A percentile compares a stretch with the other conserved stretches of the same genome.
Evolutionary conservation across 129 eudicot genomes (phyloP).

Genomic region (Escallonia rubra): DNA sequence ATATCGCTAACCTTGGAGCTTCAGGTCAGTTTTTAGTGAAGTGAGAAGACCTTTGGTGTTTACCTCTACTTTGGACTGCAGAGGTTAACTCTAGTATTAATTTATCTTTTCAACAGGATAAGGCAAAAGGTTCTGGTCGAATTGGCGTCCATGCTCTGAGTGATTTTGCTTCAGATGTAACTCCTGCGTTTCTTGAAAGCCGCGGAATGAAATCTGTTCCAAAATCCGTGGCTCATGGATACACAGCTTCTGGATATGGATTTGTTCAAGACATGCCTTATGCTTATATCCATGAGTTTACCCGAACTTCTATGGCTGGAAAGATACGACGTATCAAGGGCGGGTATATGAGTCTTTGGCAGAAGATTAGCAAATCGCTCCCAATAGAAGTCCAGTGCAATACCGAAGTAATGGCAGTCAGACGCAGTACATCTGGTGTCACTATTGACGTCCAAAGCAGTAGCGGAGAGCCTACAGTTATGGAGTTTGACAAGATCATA

Average conservation of each 20-base stretch:
- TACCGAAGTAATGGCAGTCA: conserved; percentile 54
- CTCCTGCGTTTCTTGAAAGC: conserved; percentile 56
- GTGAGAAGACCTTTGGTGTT: not conserved
- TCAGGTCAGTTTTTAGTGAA: conserved; percentile 39
- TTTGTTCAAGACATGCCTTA: conserved; percentile 88
- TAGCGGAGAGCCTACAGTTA: conserved; percentile 29
- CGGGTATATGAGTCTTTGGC: conserved; percentile 73
- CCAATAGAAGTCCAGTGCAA: conserved; percentile 55
- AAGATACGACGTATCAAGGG: conserved; percentile 73
- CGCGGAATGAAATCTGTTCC: conserved; percentile 58
- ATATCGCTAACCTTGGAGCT: conserved; percentile 71
- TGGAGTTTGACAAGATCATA: conserved; percentile 67
- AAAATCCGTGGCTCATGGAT: conserved; percentile 74
- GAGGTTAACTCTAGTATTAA: not conserved
- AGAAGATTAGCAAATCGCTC: conserved; percentile 48
- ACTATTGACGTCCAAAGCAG: conserved; percentile 31
- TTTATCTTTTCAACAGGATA: conserved; percentile 38
- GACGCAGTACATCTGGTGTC: conserved; percentile 40
- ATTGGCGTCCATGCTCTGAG: conserved; percentile 78
- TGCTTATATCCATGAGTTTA: conserved; percentile 86
- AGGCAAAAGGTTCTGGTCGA: conserved; percentile 64
- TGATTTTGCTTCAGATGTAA: conserved; percentile 56
- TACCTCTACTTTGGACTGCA: not conserved
- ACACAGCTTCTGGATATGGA: conserved; percentile 81
- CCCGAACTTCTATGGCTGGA: conserved; percentile 88